phyloP scores from a whole-genome alignment of 768 basidiomycete species.

The Lyophyllum atratum region DNA sequence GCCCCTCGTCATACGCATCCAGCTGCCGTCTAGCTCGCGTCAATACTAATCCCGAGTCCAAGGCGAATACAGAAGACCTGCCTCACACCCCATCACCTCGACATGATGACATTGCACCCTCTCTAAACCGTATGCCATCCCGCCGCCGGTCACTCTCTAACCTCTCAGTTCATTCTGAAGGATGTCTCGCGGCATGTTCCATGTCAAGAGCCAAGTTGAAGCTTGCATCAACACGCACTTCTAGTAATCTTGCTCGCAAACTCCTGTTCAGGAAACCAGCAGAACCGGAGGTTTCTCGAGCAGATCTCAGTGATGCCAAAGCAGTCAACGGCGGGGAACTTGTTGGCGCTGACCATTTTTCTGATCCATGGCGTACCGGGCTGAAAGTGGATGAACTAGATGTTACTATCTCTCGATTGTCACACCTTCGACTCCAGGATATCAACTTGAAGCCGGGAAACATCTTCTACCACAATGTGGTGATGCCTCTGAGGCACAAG shows the following conservation, averaged over 20 bases:
- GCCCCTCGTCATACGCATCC: slow-evolving; percentile 41
- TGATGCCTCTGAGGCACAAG: slow-evolving; percentile 42
- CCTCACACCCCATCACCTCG: slow-evolving; percentile 16
- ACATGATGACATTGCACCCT: slow-evolving; percentile 22
- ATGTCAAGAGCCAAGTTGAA: slow-evolving; percentile 51
- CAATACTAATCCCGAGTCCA: slow-evolving; percentile 9
- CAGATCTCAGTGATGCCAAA: neutral
- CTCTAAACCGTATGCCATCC: slow-evolving; percentile 36
- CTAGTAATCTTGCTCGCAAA: slow-evolving; percentile 58
- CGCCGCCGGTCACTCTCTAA: slow-evolving; percentile 61
- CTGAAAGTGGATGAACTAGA: slow-evolving; percentile 26
- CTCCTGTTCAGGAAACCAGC: slow-evolving; percentile 48
- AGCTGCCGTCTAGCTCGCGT: slow-evolving; percentile 11
- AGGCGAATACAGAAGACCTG: slow-evolving; percentile 10
- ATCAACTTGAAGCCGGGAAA: neutral
- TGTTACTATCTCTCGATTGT: slow-evolving; percentile 12
- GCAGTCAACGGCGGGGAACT: slow-evolving; percentile 18
- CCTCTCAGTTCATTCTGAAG: slow-evolving; percentile 46
- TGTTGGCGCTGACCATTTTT: slow-evolving; percentile 32
- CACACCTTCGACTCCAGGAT: slow-evolving; percentile 10
- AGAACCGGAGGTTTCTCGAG: neutral
- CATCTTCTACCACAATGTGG: slow-evolving; percentile 4
- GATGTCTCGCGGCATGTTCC: slow-evolving; percentile 44
- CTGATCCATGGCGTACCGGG: slow-evolving; percentile 46
- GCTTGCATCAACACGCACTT: slow-evolving; percentile 40